A percentile compares a stretch with the other conserved stretches of the same genome.
Evolutionary conservation across 1,284 basidiomycete species (phyloP).

Genomic region (Cryptococcus sp.): DNA sequence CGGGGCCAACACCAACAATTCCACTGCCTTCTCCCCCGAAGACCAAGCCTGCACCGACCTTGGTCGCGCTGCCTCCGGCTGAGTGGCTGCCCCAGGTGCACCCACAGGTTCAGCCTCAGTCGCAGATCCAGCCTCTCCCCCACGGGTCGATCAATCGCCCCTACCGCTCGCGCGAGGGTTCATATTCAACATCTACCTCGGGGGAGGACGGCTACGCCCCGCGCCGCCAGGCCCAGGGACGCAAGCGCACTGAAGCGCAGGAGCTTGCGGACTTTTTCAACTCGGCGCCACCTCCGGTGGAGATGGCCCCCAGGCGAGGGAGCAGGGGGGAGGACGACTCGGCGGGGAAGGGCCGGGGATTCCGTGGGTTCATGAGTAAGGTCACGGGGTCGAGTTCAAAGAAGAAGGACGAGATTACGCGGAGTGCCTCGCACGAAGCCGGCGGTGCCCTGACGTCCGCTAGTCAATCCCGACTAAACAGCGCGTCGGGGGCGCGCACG

Average conservation of each 20-base stretch:
- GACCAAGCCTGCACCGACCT: constrained; percentile 3
- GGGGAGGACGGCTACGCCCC: not conserved
- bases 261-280: constrained; percentile 46
- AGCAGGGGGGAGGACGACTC: constrained; percentile 1
- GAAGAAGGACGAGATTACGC: constrained; percentile 8
- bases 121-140: not conserved
- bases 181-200: too few species aligned
- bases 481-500: not conserved
- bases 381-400: constrained; percentile 20
- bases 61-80: not conserved
- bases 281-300: constrained; percentile 26
- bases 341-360: constrained; percentile 21
- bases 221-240: not conserved
- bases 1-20: not conserved
- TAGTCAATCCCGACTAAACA: not conserved
- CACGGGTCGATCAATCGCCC: not conserved
- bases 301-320: not conserved
- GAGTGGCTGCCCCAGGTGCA: too few species aligned
- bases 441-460: not conserved
- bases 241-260: constrained; percentile 24
- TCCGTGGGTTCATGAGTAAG: constrained; percentile 34
- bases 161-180: too few species aligned
- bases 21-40: constrained; percentile 2
- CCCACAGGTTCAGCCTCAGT: not conserved
- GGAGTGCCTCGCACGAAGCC: too few species aligned